phyloP scores from a whole-genome alignment of 2,329 filamentous ascomycete genomes.

The Epicoccum sorghinum region DNA sequence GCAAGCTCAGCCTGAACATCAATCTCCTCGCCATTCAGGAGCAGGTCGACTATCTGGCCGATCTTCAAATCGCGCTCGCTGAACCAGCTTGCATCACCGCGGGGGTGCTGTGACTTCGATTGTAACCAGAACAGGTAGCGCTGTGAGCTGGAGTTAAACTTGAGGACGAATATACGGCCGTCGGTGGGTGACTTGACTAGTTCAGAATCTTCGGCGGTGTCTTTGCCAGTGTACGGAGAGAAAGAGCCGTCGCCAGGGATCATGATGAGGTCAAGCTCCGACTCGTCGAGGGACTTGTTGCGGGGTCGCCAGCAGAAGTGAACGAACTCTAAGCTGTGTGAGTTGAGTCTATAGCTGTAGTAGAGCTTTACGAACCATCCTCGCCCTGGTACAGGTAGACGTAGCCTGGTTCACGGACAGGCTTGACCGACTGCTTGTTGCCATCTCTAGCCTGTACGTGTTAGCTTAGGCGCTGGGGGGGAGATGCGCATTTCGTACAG shows the following conservation, averaged over 20 bases:
- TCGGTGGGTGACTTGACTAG: slow-evolving; percentile 71
- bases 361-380: slow-evolving; percentile 68
- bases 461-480: slow-evolving; percentile 19
- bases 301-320: slow-evolving; percentile 98
- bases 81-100: slow-evolving; percentile 75
- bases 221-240: slow-evolving; percentile 68
- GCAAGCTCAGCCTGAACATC: slow-evolving; percentile 75
- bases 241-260: slow-evolving; percentile 89
- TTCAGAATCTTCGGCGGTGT: slow-evolving; percentile 60
- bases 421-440: slow-evolving; percentile 66
- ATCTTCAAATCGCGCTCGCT: slow-evolving; percentile 86
- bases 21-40: slow-evolving; percentile 89
- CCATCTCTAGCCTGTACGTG: slow-evolving; percentile 28
- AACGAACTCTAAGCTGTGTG: slow-evolving; percentile 69
- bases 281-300: slow-evolving; percentile 69
- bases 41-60: slow-evolving; percentile 80
- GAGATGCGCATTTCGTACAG: slow-evolving; percentile 62
- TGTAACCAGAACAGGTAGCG: slow-evolving; percentile 97
- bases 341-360: slow-evolving; percentile 7
- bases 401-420: slow-evolving; percentile 77
- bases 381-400: slow-evolving; percentile 85
- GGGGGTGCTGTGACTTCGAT: slow-evolving; percentile 78
- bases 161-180: slow-evolving; percentile 90
- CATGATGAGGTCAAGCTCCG: slow-evolving; percentile 91
- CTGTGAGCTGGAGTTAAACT: slow-evolving; percentile 90